Conservation (phyloP, 495 filamentous ascomycete genomes). For the Viridothelium virens region DNA sequence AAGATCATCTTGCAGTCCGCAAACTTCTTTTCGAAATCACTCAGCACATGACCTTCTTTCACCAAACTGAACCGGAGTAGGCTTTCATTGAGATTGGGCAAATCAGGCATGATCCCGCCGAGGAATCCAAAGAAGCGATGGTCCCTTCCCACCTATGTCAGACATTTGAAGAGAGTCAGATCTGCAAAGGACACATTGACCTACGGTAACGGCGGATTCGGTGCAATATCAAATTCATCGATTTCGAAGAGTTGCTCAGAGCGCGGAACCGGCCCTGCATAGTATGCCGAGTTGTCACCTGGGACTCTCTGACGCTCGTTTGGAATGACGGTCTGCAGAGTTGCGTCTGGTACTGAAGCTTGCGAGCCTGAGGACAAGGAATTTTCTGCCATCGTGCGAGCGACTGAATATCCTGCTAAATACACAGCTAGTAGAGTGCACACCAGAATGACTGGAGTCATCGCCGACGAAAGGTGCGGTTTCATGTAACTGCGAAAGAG, state of each 20-base stretch:
- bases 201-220: neutral
- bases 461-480: neutral
- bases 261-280: neutral
- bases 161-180: neutral
- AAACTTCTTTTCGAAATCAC: neutral
- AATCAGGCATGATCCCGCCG: neutral
- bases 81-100: neutral
- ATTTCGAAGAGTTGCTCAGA: neutral
- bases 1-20: neutral
- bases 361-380: neutral
- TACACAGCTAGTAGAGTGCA: neutral
- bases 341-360: neutral
- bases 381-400: neutral
- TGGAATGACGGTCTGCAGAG: neutral
- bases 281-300: neutral
- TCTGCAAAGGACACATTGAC: neutral
- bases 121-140: conserved; percentile 1
- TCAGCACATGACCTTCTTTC: neutral
- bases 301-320: neutral
- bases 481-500: too few relatives aligned
- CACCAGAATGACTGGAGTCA: neutral
- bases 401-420: neutral
- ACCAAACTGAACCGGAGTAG: neutral
- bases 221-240: neutral
- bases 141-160: neutral